These are phyloP conservation scores for Colletotrichum sp. DNA, from an alignment of 2,329 filamentous ascomycete genomes.

Conservation along the genomic window DNA sequence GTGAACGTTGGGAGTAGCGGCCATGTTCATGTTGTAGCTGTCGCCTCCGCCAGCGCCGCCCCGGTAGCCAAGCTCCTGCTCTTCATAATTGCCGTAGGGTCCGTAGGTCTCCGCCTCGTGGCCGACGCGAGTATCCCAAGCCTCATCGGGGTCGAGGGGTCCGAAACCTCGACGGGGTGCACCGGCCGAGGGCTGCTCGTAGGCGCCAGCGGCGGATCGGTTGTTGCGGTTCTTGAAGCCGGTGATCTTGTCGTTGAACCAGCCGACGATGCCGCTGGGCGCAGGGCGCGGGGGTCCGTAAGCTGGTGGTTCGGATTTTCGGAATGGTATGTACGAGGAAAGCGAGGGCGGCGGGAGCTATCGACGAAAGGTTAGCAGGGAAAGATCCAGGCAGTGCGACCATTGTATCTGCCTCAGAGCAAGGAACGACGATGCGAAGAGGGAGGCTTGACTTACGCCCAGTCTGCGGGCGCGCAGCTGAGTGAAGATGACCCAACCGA, in stretches of 20 bases:
- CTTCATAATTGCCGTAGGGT: constrained; percentile 71
- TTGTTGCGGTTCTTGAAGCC: constrained; percentile 69
- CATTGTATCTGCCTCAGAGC: background rate
- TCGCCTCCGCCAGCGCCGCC: constrained; percentile 42
- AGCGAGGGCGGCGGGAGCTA: constrained; percentile 74
- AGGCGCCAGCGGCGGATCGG: constrained; percentile 72
- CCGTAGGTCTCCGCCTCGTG: constrained; percentile 72
- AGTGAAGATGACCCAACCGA: constrained; percentile 73
- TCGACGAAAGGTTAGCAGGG: background rate
- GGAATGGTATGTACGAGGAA: constrained; percentile 75
- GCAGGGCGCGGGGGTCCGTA: constrained; percentile 60
- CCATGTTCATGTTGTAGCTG: constrained; percentile 56
- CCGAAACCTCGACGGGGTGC: constrained; percentile 64
- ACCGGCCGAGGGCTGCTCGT: constrained; percentile 60
- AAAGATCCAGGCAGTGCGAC: background rate
- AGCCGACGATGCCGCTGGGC: constrained; percentile 70
- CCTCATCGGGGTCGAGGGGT: constrained; percentile 80
- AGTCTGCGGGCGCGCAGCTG: constrained; percentile 75
- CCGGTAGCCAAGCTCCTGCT: constrained; percentile 69
- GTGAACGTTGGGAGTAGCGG: constrained; percentile 37
- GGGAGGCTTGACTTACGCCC: constrained; percentile 55
- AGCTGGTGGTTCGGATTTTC: constrained; percentile 44
- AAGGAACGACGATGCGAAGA: background rate
- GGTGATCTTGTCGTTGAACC: constrained; percentile 71
- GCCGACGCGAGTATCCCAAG: constrained; percentile 83